Conservation (phyloP, 2,329 filamentous ascomycete species). For the Penicillium sp. region DNA sequence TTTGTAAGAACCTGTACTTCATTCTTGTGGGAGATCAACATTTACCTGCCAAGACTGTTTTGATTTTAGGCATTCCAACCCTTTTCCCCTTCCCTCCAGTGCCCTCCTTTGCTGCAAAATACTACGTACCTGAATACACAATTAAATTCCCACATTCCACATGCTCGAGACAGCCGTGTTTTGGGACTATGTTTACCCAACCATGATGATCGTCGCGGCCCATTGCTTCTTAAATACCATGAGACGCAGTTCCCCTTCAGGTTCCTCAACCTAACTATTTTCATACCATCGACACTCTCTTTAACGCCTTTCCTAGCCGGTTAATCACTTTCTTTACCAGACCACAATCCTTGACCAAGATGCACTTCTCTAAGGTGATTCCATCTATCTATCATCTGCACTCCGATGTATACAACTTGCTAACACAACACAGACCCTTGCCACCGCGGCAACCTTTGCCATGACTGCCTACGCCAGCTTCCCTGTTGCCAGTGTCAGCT, state of each 20-base stretch:
- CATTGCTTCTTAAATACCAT: conserved; percentile 15
- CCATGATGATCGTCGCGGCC: conserved; percentile 4
- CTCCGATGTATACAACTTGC: background rate
- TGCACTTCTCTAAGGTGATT: conserved; percentile 18
- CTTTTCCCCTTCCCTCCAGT: conserved; percentile 2
- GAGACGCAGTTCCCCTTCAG: background rate
- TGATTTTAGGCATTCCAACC: conserved; percentile 14
- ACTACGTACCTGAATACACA: background rate
- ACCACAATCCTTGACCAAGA: conserved; percentile 8
- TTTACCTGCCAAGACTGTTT: background rate
- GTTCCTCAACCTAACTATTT: background rate
- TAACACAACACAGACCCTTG: conserved; percentile 12
- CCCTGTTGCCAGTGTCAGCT: conserved; percentile 17
- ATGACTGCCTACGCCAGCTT: conserved; percentile 15
- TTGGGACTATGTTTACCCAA: conserved; percentile 9
- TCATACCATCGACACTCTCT: conserved; percentile 5
- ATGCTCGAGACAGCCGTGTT: background rate
- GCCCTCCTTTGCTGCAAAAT: background rate
- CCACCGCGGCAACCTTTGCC: conserved; percentile 14
- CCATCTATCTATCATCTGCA: background rate
- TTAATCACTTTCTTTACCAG: background rate
- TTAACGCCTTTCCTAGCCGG: conserved; percentile 1
- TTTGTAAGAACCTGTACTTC: background rate
- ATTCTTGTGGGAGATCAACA: conserved; percentile 1
- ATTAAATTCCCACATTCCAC: conserved; percentile 10